Conservation (phyloP, 2,329 filamentous ascomycete species). For the Delphinella strobiligena region DNA sequence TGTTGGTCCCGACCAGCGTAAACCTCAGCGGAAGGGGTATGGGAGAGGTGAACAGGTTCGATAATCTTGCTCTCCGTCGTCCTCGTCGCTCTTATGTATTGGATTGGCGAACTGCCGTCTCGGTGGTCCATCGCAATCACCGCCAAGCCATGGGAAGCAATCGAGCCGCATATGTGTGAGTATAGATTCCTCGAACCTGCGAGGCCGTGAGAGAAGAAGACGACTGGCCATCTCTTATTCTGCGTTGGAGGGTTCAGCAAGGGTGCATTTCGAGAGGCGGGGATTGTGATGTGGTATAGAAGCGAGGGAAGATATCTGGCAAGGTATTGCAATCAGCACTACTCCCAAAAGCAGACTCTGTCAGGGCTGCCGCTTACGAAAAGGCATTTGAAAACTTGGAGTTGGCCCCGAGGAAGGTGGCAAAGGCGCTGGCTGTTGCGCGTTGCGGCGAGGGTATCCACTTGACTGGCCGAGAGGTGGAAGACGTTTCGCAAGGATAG, state of each 20-base stretch:
- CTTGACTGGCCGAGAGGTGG: conserved; percentile 39
- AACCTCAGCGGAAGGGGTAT: conserved; percentile 52
- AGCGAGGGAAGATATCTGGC: conserved; percentile 39
- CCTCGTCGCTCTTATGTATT: conserved; percentile 52
- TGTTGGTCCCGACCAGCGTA: conserved; percentile 59
- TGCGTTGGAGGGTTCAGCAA: conserved; percentile 38
- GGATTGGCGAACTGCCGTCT: conserved; percentile 67
- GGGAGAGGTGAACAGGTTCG: conserved; percentile 39
- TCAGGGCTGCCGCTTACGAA: conserved; percentile 19
- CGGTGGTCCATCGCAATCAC: conserved; percentile 74
- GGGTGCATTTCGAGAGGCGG: conserved; percentile 58
- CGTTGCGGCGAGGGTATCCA: conserved; percentile 73
- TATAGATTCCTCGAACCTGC: conserved; percentile 74
- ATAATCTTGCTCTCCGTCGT: conserved; percentile 28
- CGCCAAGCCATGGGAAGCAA: conserved; percentile 70
- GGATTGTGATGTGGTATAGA: conserved; percentile 61
- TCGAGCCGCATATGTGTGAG: conserved; percentile 65
- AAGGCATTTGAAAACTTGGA: conserved; percentile 32
- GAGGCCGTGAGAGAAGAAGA: conserved; percentile 77
- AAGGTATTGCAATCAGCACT: no score
- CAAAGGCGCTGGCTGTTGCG: conserved; percentile 62
- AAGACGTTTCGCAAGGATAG: conserved; percentile 49
- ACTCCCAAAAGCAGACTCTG: neutral
- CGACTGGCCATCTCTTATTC: conserved; percentile 59
- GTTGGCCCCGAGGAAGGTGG: conserved; percentile 59